Base-by-base conservation (phyloP, 805 yeast species). In the Cyberlindnera veronae region DNA sequence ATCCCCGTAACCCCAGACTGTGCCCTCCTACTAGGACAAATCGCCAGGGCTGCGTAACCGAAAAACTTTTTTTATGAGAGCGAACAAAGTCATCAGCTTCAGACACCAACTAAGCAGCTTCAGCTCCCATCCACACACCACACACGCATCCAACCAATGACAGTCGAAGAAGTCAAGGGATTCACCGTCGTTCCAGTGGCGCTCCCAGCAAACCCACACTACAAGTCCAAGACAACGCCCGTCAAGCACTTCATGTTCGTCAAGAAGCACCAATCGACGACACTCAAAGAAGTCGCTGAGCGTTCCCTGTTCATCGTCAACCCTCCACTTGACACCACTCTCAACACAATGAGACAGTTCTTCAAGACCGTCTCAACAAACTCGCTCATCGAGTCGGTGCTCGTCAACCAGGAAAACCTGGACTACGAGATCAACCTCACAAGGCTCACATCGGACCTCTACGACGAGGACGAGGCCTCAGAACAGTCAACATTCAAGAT, bases 301-400 rank as follows among this genome's bases (percentile, higher is more conserved):
- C 68, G 84, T 37, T 72, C 84, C 21, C 60, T 90, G n/a, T 90
- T 90, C 62, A 58, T 83, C 6, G 77, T 84, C 42, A 89, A 90
- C 57, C 63, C 88, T 29, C 96, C 97, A 2, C 63, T 81, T 17
- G 71, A 74, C 42, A 71, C 88, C 6, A 68, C 71, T 18, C 54
- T 76, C 13, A 68, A 71, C 31, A 66, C 67, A 26, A 56, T 88
- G 34, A 81, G 77, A 54, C 69, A 67, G 41, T 71, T 79, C 30
- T 76, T 88, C 52, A 71, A 72, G 39, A 63, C 70, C 12, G 68
- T 84, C 2, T 78, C 85, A 26, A 72, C 79, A 3, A 86, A 83
- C 5, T 75, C 89, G 7, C 76, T 82, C 29, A 65, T 84, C 11
- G 85, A 83, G 50, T 63, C 62, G 47, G 57, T 64, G 46, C 69